Evolutionary conservation across 2,329 filamentous ascomycete species (phyloP).

Genomic region (Curvularia hawaiiensis): DNA sequence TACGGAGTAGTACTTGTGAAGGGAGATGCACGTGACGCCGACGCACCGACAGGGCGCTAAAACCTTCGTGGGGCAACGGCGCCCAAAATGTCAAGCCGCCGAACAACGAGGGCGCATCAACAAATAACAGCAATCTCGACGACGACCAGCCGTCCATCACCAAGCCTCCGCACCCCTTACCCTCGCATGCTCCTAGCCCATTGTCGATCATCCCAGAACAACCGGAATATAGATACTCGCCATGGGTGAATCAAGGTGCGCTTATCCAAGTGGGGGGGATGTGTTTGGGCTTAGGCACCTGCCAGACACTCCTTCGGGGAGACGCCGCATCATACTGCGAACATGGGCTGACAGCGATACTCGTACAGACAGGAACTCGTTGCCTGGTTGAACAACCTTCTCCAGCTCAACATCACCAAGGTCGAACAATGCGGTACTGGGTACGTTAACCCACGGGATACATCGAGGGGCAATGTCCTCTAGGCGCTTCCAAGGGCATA

Average conservation of each 20-base stretch:
- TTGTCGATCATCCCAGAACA: conserved; percentile 9
- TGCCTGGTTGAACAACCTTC: conserved; percentile 94
- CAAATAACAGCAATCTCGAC: conserved; percentile 30
- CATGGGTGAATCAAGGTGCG: conserved; percentile 70
- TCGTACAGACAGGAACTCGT: conserved; percentile 85
- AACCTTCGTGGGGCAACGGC: conserved; percentile 22
- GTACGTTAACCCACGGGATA: conserved; percentile 59
- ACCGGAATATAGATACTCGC: conserved; percentile 25
- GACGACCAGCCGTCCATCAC: conserved; percentile 13
- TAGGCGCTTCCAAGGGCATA: background rate
- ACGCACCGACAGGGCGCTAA: conserved; percentile 17
- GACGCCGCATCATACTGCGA: conserved; percentile 17
- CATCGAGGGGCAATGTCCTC: conserved; percentile 15
- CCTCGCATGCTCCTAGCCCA: conserved; percentile 13
- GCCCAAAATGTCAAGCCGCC: conserved; percentile 26
- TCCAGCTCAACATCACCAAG: conserved; percentile 97
- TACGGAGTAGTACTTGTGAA: background rate
- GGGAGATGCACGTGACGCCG: conserved; percentile 9
- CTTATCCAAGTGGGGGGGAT: conserved; percentile 4
- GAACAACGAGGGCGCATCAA: conserved; percentile 27
- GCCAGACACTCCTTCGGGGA: background rate
- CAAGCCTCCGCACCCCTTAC: conserved; percentile 11
- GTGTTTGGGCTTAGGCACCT: conserved; percentile 5
- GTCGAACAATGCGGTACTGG: conserved; percentile 99
- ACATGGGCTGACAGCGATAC: conserved; percentile 26